Conservation (phyloP, 495 filamentous ascomycete species). For the Penicillium turbatum region DNA sequence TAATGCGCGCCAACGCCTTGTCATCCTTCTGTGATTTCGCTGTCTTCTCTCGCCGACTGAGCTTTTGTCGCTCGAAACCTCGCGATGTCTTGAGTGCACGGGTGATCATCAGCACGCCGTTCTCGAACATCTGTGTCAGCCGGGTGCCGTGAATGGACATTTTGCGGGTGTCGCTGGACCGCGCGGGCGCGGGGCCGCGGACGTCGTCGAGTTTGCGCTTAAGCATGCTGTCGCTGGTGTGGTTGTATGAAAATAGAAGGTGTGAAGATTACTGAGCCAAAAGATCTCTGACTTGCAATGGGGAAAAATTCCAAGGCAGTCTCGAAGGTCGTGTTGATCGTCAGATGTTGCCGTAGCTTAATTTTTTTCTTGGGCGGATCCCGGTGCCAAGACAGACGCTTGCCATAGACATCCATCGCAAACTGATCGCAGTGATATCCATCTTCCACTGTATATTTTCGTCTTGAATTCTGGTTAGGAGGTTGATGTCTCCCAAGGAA, state of each 20-base stretch:
- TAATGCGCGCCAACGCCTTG: constrained; percentile 50
- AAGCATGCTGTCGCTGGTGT: constrained; percentile 31
- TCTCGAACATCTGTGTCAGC: constrained; percentile 52
- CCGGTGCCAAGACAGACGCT: constrained; percentile 20
- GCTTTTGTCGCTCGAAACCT: constrained; percentile 85
- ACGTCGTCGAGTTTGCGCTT: constrained; percentile 47
- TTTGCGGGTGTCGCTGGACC: constrained; percentile 21
- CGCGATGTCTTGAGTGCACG: constrained; percentile 73
- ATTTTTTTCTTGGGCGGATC: constrained; percentile 22
- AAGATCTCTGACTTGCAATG: neutral
- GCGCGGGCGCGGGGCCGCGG: constrained; percentile 15
- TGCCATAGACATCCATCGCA: constrained; percentile 6
- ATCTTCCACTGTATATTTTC: neutral
- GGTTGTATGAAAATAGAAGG: neutral
- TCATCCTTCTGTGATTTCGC: constrained; percentile 47
- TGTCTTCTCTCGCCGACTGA: constrained; percentile 69
- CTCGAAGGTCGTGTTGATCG: constrained; percentile 1
- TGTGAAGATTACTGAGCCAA: neutral
- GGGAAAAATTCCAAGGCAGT: neutral
- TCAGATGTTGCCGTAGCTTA: constrained; percentile 10
- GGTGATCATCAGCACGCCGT: constrained; percentile 56
- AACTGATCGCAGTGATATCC: neutral
- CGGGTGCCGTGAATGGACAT: constrained; percentile 34
- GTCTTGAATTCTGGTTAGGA: too few species aligned
- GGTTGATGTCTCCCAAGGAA: too few species aligned